Evolutionary conservation across 257 asterid genomes (phyloP), one percentile per base, ranked within the genome.

Genomic region (Phtheirospermum japonicum): DNA sequence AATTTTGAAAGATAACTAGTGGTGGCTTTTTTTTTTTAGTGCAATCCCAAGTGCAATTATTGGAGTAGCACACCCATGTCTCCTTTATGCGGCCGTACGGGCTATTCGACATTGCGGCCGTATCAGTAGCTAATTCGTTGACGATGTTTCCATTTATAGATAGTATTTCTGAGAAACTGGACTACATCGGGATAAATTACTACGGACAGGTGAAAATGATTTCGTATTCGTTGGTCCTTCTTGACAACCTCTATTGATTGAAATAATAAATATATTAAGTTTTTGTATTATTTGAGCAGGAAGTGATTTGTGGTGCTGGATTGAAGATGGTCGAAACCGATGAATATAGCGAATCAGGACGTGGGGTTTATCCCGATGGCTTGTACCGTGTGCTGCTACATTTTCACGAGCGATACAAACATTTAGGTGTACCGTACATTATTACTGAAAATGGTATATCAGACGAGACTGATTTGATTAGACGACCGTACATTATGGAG

Each of bases 361-460:
- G 98, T 64, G 98, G 97, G 64, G 83, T 92, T 46, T 92, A 92
- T 76, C 98, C 98, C 0, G 98, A 92, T 67, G 98, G 98, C 74
- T 75, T 92, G 73, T 89, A 52, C 68, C 92, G 95, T 13, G 81
- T 89, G 7, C 77, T 92, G 43, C 79, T 88, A 58, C 79, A 86
- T 37, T 91, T 86, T 73, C 85, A 86, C 57, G 95, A 88, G 58
- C 72, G 97, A 88, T 91, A 91, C 89, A 86, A 86, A 62, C 93
- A 86, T 76, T 76, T 88, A 49, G 80, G 79, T 36, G 43, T 83
- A 36, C 97, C 95, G 1, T 86, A 79, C 61, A 75, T 91, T 46
- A 86, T 88, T 50, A 63, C 97, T 13, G 98, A 88, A 72, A 91
- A 91, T 73, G 98, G 98, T 59, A 76, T 91, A 59, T 75, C 95